A percentile compares a stretch with the other conserved stretches of the same genome.
Evolutionary conservation across 2,329 filamentous ascomycete genomes (phyloP).

Genomic region (Cladophialophora exuberans): DNA sequence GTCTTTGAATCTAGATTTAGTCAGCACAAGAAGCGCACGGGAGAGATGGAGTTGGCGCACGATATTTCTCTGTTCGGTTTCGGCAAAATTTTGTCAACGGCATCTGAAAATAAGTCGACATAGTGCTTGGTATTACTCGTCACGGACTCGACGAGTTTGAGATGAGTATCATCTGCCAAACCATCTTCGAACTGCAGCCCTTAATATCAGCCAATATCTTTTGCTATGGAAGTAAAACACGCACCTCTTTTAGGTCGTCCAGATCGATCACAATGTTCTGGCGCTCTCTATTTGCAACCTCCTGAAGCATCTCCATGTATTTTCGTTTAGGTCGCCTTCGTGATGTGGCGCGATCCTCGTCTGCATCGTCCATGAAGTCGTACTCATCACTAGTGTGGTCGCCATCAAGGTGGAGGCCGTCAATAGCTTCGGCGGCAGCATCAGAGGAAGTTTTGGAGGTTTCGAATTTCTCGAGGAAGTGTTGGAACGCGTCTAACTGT

Average conservation of each 20-base stretch:
- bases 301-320: constrained; percentile 85
- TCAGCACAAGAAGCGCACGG: background rate
- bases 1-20: constrained; percentile 78
- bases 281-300: constrained; percentile 77
- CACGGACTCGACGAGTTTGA: constrained; percentile 74
- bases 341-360: constrained; percentile 52
- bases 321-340: constrained; percentile 71
- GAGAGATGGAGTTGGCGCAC: constrained; percentile 47
- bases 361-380: constrained; percentile 87
- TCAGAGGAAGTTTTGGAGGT: constrained; percentile 66
- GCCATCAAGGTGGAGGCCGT: constrained; percentile 83
- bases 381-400: constrained; percentile 87
- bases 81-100: constrained; percentile 86
- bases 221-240: constrained; percentile 35
- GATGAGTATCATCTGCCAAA: constrained; percentile 67
- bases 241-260: constrained; percentile 78
- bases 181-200: constrained; percentile 71
- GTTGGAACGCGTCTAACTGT: constrained; percentile 80
- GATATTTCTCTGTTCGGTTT: constrained; percentile 75
- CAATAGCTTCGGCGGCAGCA: constrained; percentile 76
- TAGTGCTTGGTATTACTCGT: constrained; percentile 94
- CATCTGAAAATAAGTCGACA: constrained; percentile 85
- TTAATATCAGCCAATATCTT: background rate
- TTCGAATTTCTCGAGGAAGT: constrained; percentile 89
- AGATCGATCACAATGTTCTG: constrained; percentile 84